phyloP scores from a whole-genome alignment of 1,284 basidiomycete species.

The Pisolithus thermaeus region DNA sequence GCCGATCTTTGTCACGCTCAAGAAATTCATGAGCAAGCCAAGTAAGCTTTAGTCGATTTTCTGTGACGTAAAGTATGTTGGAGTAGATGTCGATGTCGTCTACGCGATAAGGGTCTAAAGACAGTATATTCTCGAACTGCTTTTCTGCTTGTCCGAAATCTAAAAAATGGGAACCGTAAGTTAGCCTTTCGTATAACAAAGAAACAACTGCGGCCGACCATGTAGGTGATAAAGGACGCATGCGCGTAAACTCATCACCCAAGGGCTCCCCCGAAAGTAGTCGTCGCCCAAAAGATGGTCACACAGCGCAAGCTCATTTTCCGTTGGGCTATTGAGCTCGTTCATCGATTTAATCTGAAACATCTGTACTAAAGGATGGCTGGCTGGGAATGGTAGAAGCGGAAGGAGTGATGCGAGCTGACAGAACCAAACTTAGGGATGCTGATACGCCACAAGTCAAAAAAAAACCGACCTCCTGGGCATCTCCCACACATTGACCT shows the following conservation, averaged over 20 bases:
- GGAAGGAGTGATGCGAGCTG: slow-evolving; percentile 63
- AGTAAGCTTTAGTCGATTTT: slow-evolving; percentile 84
- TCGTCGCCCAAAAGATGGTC: slow-evolving; percentile 66
- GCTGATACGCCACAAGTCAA: background rate
- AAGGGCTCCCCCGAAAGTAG: slow-evolving; percentile 80
- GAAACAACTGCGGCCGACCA: slow-evolving; percentile 43
- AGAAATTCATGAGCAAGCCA: slow-evolving; percentile 91
- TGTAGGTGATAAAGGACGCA: slow-evolving; percentile 87
- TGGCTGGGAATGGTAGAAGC: slow-evolving; percentile 57
- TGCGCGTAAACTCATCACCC: slow-evolving; percentile 83
- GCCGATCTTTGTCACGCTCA: slow-evolving; percentile 81
- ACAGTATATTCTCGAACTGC: slow-evolving; percentile 79
- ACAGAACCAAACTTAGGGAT: slow-evolving; percentile 16
- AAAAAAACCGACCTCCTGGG: slow-evolving; percentile 68
- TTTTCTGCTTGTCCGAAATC: slow-evolving; percentile 82
- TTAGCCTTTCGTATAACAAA: background rate
- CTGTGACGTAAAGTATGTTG: slow-evolving; percentile 95
- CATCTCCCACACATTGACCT: slow-evolving; percentile 75
- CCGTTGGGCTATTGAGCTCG: slow-evolving; percentile 83
- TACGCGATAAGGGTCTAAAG: slow-evolving; percentile 81
- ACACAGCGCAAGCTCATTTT: slow-evolving; percentile 75
- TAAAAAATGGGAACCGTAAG: slow-evolving; percentile 28
- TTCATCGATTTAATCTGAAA: slow-evolving; percentile 90
- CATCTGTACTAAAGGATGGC: slow-evolving; percentile 75
- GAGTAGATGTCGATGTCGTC: slow-evolving; percentile 97